Evolutionary conservation across 2,329 filamentous ascomycete genomes (phyloP).

Genomic region (Hymenoscyphus salicellus): DNA sequence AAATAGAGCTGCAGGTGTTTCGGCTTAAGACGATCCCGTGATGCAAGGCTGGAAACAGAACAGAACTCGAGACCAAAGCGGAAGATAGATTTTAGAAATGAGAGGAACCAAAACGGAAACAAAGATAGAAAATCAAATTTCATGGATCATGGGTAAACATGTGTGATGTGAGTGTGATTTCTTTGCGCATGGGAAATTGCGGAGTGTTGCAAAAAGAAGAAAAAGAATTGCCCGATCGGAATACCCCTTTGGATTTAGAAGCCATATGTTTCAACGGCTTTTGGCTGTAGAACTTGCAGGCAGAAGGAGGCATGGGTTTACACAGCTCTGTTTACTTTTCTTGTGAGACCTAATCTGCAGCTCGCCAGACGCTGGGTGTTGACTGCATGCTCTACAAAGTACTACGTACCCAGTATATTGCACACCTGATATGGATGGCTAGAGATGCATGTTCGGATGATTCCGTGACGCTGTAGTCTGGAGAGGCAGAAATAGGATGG

Average conservation of each 20-base stretch:
- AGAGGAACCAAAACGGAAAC: background rate
- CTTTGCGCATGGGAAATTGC: background rate
- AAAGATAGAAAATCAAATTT: background rate
- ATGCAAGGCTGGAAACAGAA: conserved; percentile 9
- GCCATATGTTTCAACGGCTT: conserved; percentile 1
- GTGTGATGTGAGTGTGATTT: background rate
- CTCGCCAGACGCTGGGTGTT: background rate
- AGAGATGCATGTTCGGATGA: background rate
- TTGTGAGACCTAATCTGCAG: background rate
- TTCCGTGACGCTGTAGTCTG: background rate
- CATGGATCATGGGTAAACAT: background rate
- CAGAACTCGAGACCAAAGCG: conserved; percentile 2
- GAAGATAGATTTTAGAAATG: background rate
- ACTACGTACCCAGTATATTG: no score
- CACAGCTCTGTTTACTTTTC: background rate
- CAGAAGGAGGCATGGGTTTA: background rate
- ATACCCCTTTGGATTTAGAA: background rate
- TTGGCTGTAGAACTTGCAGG: background rate
- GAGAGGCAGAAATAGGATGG: background rate
- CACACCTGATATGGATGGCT: background rate
- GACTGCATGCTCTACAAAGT: background rate
- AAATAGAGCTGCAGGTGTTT: conserved; percentile 17
- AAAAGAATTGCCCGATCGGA: background rate
- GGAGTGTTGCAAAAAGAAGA: background rate
- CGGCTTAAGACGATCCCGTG: conserved; percentile 15